Percentiles rank a stretch among this genome's conserved stretches.
Evolutionary conservation across 495 filamentous ascomycete species (phyloP).

Genomic region (Xylaria curta): DNA sequence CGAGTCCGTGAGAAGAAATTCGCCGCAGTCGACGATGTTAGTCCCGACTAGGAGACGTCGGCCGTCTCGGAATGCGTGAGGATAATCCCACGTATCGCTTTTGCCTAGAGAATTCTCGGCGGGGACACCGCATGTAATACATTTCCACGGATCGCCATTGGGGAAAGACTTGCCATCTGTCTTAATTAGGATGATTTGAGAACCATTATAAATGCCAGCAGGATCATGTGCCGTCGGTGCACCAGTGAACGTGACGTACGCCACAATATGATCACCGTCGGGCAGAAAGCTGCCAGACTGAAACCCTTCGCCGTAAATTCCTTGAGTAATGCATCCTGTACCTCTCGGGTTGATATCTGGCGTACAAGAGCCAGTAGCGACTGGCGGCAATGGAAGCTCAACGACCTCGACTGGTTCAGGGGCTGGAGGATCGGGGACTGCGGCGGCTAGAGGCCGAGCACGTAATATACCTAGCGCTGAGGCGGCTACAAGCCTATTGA

Average conservation of each 20-base stretch:
- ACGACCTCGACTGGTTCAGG: neutral
- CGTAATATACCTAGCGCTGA: neutral
- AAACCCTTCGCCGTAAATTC: neutral
- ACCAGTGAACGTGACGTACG: neutral
- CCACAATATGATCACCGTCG: neutral
- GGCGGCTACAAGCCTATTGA: neutral
- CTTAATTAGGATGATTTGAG: slow-evolving; percentile 25
- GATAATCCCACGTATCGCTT: neutral
- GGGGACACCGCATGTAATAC: slow-evolving; percentile 38
- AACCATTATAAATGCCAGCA: neutral
- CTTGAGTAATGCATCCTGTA: neutral
- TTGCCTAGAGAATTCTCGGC: slow-evolving; percentile 22
- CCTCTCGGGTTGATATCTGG: neutral
- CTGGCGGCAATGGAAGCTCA: neutral
- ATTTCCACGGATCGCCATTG: slow-evolving; percentile 38
- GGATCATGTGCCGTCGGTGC: neutral
- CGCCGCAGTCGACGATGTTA: neutral
- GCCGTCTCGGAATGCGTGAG: neutral
- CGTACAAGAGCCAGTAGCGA: neutral
- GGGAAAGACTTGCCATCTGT: slow-evolving; percentile 32
- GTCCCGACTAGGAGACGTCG: neutral
- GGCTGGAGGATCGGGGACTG: neutral
- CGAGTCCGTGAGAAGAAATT: neutral
- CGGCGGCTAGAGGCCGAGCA: neutral
- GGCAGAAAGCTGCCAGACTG: neutral